Base-by-base conservation (phyloP, 2,329 filamentous ascomycete species). In the Cercospora nicotianae region DNA sequence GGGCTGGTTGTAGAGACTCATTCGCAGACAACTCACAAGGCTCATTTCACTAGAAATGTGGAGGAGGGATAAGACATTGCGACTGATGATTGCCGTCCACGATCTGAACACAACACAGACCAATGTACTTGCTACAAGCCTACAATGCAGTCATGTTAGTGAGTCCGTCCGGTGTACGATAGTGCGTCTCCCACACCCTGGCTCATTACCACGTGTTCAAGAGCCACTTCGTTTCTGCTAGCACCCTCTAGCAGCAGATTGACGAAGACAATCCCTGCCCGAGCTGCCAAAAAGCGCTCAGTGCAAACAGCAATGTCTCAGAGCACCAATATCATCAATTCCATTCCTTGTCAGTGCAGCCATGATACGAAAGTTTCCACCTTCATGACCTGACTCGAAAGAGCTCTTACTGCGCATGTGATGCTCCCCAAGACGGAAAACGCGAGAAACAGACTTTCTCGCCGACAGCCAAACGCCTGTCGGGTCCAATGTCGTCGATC, bases 181-280 rank as follows among this genome's bases (percentile, higher is more conserved):
- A 28, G 48, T 9, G 48, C 26, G 3, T 53, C 26, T 23, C 2
- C 13, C 53, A 16, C 53, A 30, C 30, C 53, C 53, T 20, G 26
- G 28, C 28, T 58, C 53, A 30, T 31, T 58, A 33, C 53, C 53
- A 58, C 53, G 53, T 58, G 53, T 58, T 30, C 53, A 20, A 58
- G 53, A 18, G 31, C 31, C 59, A 51, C 45, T 51, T 51, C 45
- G 45, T 23, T 51, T 51, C 39, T 61, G 59, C 59, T 61, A 33
- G 13, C 28, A 18, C 26, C 51, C 18, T 30, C 5, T 57, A 51
- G 53, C 53, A 30, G 26, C 26, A 58, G 53, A 58, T 58, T 58
- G 53, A 58, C 53, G 53, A 58, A 16, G 20, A 58, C 18, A 3
- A 53, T 7, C 26, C 26, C 53, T 33, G 30, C 28, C n/a, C 53